Evolutionary conservation across 2,329 filamentous ascomycete species (phyloP), one percentile per base, ranked within the genome.

Genomic region (Pseudogymnoascus verrucosus): DNA sequence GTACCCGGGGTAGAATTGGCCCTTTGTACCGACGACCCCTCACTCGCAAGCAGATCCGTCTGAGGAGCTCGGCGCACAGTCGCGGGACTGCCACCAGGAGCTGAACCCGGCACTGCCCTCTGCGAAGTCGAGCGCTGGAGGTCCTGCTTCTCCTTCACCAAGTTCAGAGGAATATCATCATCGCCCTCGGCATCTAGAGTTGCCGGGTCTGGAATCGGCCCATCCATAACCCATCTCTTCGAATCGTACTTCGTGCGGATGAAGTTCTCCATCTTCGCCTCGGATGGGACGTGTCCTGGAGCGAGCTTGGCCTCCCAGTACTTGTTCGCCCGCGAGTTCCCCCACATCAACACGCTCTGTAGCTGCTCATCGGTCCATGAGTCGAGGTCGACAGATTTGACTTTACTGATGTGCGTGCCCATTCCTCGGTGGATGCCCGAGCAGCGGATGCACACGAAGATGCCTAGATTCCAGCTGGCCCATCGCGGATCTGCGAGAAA

Each of bases 161-260:
- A 74, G 71, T 81, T 85, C 66, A 83, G 73, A 4, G 82, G 82
- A 14, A 89, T 86, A 75, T 98, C 92, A 69, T 96, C 92, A 71
- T 97, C 93, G 62, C 87, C 92, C 14, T 91, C 90, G 12, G 80
- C 86, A 74, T 96, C 91, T 61, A 99, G 78, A 1, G 89, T 90
- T 2, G 90, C 83, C n/a, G 96, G 95, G 74, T 98, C 92, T 4
- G 96, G 96, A 74, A 96, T 93, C 4, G 87, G 87, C 1, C 95
- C 95, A 66, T 99, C 95, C 93, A 98, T 98, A n/a, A 92, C 89
- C 95, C 95, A 99, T 78, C 96, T 84, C 84, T 96, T 98, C 62
- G 95, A 89, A 76, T 99, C 95, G 77, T 99, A 99, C 78, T 99
- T 99, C 64, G 96, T 99, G 69, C 95, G 88, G 71, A 99, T 98